phyloP scores from a whole-genome alignment of 768 basidiomycete species.

The Suillus plorans region DNA sequence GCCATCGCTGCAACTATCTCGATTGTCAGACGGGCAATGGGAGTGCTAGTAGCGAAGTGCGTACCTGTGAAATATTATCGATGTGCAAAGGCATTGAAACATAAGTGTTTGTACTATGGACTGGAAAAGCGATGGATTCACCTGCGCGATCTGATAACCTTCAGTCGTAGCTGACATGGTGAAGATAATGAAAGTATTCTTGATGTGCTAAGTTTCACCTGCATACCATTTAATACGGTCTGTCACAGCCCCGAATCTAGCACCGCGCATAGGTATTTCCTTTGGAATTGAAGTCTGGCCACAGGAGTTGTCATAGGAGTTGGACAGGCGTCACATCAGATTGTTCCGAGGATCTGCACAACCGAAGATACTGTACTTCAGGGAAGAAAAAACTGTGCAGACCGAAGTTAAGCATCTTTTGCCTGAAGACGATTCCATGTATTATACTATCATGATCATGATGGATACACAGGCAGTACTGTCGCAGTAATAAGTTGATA shows the following conservation, averaged over 20 bases:
- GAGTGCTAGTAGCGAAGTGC: neutral
- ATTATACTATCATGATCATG: neutral
- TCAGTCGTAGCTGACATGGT: neutral
- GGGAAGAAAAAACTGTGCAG: no score
- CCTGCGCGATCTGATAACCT: neutral
- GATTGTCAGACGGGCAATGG: neutral
- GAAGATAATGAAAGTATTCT: neutral
- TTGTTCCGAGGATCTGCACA: no score
- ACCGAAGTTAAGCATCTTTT: neutral
- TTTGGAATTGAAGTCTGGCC: neutral
- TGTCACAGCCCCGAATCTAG: neutral
- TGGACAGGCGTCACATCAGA: no score
- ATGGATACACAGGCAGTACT: no score
- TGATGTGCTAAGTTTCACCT: neutral
- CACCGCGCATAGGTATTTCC: neutral
- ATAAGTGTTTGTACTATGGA: neutral
- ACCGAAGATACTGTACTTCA: no score
- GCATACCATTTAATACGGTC: neutral
- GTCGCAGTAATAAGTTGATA: no score
- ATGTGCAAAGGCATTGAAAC: neutral
- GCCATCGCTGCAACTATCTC: neutral
- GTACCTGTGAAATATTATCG: neutral
- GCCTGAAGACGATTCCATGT: neutral
- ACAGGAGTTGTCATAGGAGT: neutral
- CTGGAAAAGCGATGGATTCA: neutral